Base-by-base conservation (phyloP, 176 grass and related monocot genomes). In the Carex scoparia region DNA sequence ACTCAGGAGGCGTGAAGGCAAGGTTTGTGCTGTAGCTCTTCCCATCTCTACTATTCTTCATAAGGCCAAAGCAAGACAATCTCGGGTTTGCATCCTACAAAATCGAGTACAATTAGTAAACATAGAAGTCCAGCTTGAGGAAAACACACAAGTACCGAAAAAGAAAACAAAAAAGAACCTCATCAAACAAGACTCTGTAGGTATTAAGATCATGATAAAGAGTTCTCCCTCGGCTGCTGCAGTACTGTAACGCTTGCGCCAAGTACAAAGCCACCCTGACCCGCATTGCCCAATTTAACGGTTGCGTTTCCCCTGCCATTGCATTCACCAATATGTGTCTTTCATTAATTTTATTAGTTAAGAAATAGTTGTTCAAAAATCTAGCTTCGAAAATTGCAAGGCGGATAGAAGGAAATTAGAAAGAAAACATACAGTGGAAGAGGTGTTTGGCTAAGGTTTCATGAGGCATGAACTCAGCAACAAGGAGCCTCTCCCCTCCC, bases 21-120 rank as follows among this genome's bases (percentile, higher is more conserved):
- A 97, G 85, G 85, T 94, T 97, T 27, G 95, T 94, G 67, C 95
- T 94, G 80, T 97, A 97, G 75, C 92, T 97, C 65, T 97, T 94
- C 27, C 92, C 95, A 80, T 97, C 90, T 79, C 95, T 86, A 84
- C 95, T 94, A 63, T 97, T 94, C 82, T 97, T 94, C 95, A 97
- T 94, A 63, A 97, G 83, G 73, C 95, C 92, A 8, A 94, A 97
- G 82, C 95, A 97, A 10, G 95, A 97, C 61, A 97, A 44, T 53
- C 91, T 94, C n/a, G 91, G 92, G 65, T 90, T 93, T 61, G 91
- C 90, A 60, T 94, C 91, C 94, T 94, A 83, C 61, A 75, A 85
- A 73, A 75, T 14, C 37, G 38, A 81, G 4, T 11, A 70, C 28
- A 74, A 79, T 65, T 5, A 55, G 38, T 48, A 83, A 44, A 13